Base-by-base conservation (phyloP, 306 rosid genomes). In the Acacia acuminata region DNA sequence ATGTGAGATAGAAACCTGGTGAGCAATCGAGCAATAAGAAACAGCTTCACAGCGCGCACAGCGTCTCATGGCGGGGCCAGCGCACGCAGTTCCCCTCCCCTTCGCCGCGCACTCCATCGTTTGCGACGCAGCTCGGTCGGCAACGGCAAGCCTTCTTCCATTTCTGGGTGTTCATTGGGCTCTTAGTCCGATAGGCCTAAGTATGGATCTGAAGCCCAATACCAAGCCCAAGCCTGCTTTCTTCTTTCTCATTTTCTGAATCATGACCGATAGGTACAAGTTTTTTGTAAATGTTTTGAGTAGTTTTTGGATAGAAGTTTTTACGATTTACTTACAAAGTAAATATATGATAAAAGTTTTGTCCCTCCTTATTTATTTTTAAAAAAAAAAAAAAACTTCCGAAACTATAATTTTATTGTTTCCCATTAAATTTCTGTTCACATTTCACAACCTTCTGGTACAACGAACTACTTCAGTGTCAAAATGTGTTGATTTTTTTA, bases 91-190 rank as follows among this genome's bases (percentile, higher is more conserved):
- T 71, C 94, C 88, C 73, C 86, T 85, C 8, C 98, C 93, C 82
- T 82, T 90, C 63, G 94, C 96, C 82, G 97, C 97, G 83, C 99
- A 92, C 89, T 88, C 93, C 99, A 92, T 95, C 36, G 58, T 44
- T 14, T 45, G 38, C 38, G 14, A 71, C 56, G n/a, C 7, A 4
- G 13, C 50, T 10, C 48, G 15, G 8, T 40, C 17, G 22, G 45
- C 71, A 6, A 6, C 10, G 11, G 45, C 6, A 1, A 43, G 32
- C 36, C 51, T 2, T 13, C 56, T 45, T 16, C 19, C 14, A 17
- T 13, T 45, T 24, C 56, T 2, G 3, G 38, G 14, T 6, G 3
- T 45, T 13, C 11, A 0, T 71, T 71, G 38, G 38, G 76, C 14
- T 38, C 8, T 9, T 1, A 19, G 30, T 9, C n/a, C 2, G 34